Evolutionary conservation across 441 rosid genomes (phyloP).

Genomic region (Gossypium lobatum): DNA sequence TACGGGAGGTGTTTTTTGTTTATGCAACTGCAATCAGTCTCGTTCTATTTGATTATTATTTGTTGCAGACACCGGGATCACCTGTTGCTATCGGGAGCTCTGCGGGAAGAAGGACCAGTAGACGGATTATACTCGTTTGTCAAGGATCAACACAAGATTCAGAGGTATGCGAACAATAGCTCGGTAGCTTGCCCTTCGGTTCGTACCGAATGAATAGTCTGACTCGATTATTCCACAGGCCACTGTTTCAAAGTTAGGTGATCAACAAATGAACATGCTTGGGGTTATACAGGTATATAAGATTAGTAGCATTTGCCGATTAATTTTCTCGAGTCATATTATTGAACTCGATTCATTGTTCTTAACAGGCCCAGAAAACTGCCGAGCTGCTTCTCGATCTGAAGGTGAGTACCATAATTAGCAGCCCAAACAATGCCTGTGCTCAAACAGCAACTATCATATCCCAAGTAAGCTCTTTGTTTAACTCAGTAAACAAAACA

Average conservation of each 20-base stretch:
- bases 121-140: constrained; percentile 72
- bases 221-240: constrained; percentile 31
- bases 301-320: not conserved
- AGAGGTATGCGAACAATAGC: constrained; percentile 36
- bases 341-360: constrained; percentile 17
- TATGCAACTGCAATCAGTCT: not conserved
- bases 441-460: constrained; percentile 54
- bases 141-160: constrained; percentile 50
- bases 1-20: not conserved
- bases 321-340: constrained; percentile 9
- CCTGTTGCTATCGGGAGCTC: constrained; percentile 68
- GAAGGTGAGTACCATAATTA: constrained; percentile 48
- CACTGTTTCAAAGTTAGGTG: constrained; percentile 24
- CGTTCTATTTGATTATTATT: not conserved
- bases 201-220: not conserved
- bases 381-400: constrained; percentile 90
- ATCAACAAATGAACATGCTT: constrained; percentile 65
- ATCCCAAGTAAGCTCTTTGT: constrained; percentile 42
- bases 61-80: constrained; percentile 74
- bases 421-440: constrained; percentile 53
- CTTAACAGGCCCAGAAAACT: constrained; percentile 75
- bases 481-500: not conserved
- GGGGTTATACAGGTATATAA: constrained; percentile 70
- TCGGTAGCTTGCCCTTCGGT: not conserved
- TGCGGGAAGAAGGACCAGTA: constrained; percentile 62